A percentile compares a stretch with the other conserved stretches of the same genome.
phyloP scores from a whole-genome alignment of 768 basidiomycete genomes.

The Clavaria fumosa region DNA sequence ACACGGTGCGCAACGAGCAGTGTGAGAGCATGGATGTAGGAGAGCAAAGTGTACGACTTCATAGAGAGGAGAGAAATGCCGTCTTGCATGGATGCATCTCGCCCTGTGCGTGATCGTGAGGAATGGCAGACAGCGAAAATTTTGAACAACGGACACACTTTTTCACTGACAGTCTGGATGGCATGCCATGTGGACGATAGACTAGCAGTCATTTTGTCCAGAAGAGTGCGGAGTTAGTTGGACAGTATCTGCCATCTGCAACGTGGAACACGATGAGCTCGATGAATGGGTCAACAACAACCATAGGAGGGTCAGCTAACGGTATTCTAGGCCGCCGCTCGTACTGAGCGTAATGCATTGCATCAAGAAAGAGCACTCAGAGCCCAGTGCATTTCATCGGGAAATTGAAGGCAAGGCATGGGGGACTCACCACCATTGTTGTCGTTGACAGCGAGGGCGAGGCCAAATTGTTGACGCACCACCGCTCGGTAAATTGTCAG shows the following conservation, averaged over 20 bases:
- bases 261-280: slow-evolving; percentile 5
- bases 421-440: not conserved
- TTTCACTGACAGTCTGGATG: slow-evolving; percentile 37
- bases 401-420: not conserved
- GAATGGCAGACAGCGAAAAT: no score
- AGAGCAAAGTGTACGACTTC: slow-evolving; percentile 72
- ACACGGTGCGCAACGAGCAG: slow-evolving; percentile 58
- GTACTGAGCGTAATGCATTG: slow-evolving; percentile 29
- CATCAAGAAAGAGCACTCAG: slow-evolving; percentile 30
- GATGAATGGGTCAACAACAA: not conserved
- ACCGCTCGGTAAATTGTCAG: no score
- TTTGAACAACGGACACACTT: no score
- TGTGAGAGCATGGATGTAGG: slow-evolving; percentile 72
- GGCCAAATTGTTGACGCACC: not conserved
- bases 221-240: slow-evolving; percentile 17
- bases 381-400: slow-evolving; percentile 50
- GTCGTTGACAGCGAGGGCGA: not conserved
- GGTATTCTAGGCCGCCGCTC: slow-evolving; percentile 41
- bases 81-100: slow-evolving; percentile 36
- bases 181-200: slow-evolving; percentile 44
- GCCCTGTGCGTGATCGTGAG: slow-evolving; percentile 11
- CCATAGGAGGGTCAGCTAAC: slow-evolving; percentile 26
- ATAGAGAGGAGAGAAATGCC: slow-evolving; percentile 87
- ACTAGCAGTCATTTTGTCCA: slow-evolving; percentile 47
- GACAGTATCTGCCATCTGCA: slow-evolving; percentile 8